Conservation (phyloP, 805 yeast species). For the Kregervanrija delftensis region DNA sequence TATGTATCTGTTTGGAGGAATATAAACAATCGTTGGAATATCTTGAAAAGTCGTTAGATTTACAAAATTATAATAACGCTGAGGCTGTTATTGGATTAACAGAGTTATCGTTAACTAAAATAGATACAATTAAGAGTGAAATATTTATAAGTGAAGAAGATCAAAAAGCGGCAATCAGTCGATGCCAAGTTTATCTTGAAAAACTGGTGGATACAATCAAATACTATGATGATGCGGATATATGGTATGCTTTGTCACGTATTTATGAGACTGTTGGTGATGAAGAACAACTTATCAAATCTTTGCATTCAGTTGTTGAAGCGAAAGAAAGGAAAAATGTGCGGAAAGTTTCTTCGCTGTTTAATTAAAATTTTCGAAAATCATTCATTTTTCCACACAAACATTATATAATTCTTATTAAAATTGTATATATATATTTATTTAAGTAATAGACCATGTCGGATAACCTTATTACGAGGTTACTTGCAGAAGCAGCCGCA, state of each 20-base stretch:
- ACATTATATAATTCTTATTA: too few species aligned
- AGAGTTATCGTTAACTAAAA: constrained; percentile 36
- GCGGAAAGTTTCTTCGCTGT: too few species aligned
- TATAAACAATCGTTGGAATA: constrained; percentile 48
- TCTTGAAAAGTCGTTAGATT: constrained; percentile 56
- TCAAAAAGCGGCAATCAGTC: constrained; percentile 50
- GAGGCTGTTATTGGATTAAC: constrained; percentile 51
- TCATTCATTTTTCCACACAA: background rate
- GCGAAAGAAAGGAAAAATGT: too few species aligned
- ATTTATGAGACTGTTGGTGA: constrained; percentile 43
- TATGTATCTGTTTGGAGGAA: constrained; percentile 4
- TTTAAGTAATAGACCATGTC: constrained; percentile 4
- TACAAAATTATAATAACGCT: constrained; percentile 36
- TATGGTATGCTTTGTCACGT: constrained; percentile 62
- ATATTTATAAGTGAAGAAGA: constrained; percentile 51
- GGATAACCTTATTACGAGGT: constrained; percentile 21
- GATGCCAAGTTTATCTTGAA: constrained; percentile 43
- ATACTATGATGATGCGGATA: constrained; percentile 42
- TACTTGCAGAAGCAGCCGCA: constrained; percentile 28
- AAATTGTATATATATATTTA: too few species aligned
- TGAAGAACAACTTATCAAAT: too few species aligned
- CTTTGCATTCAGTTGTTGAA: too few species aligned
- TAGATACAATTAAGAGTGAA: constrained; percentile 13
- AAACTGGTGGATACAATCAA: constrained; percentile 32
- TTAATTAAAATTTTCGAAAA: background rate